These are phyloP conservation scores for Pisolithus tinctorius DNA, from an alignment of 768 basidiomycete genomes.

Conservation along the genomic window DNA sequence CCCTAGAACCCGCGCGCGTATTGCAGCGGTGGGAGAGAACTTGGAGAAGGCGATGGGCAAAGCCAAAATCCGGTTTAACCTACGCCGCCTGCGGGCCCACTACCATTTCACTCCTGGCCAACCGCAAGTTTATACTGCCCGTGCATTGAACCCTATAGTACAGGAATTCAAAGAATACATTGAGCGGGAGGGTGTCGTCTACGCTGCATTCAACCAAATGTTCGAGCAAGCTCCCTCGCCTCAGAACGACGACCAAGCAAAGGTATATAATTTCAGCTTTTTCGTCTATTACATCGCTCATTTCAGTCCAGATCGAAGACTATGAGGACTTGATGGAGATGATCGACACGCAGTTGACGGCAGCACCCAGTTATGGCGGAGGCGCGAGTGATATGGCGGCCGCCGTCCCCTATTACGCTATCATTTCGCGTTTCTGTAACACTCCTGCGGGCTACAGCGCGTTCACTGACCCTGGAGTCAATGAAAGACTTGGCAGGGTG, in stretches of 20 bases:
- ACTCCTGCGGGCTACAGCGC: constrained; percentile 2
- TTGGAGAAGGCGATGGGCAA: background rate
- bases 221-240: background rate
- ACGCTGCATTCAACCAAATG: constrained; percentile 4
- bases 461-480: constrained; percentile 40
- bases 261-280: background rate
- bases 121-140: background rate
- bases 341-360: background rate
- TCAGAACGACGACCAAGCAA: background rate
- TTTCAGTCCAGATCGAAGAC: constrained; percentile 1
- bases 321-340: background rate
- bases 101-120: constrained; percentile 21
- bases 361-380: background rate
- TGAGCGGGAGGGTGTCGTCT: constrained; percentile 14
- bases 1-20: background rate
- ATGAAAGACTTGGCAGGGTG: constrained; percentile 39
- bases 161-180: constrained; percentile 18
- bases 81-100: background rate
- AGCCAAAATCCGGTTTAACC: background rate
- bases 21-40: background rate
- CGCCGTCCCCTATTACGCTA: background rate
- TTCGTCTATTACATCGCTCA: background rate
- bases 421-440: background rate
- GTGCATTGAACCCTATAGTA: constrained; percentile 6
- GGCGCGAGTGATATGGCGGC: background rate